Evolutionary conservation across 2,329 filamentous ascomycete species (phyloP).

Genomic region (Cercospora sojina): DNA sequence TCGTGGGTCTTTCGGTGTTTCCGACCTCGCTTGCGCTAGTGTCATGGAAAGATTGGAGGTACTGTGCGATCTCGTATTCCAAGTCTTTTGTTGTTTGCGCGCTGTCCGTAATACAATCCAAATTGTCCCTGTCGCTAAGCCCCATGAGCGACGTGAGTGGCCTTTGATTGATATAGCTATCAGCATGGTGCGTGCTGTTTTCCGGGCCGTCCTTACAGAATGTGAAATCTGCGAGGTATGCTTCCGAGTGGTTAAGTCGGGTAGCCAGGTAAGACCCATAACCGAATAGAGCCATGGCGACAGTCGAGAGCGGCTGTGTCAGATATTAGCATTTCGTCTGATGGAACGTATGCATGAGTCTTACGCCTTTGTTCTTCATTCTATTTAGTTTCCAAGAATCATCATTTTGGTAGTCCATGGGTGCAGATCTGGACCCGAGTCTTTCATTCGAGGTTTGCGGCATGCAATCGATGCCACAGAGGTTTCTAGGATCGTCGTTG

Average conservation of each 20-base stretch:
- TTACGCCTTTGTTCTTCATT: not conserved
- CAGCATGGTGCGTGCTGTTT: not conserved
- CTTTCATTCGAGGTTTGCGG: not conserved
- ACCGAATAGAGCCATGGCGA: not conserved
- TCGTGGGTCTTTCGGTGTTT: not conserved
- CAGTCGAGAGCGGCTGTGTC: not conserved
- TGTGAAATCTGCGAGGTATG: not conserved
- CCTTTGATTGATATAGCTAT: not conserved
- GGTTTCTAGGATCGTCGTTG: not conserved
- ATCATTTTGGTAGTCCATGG: not conserved
- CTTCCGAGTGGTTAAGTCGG: not conserved
- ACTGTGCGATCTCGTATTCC: not conserved
- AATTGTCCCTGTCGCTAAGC: too few species aligned
- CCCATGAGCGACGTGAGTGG: not conserved
- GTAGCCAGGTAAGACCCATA: not conserved
- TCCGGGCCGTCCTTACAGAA: not conserved
- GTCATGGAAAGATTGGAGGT: not conserved
- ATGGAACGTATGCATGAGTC: too few species aligned
- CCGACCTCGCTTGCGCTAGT: not conserved
- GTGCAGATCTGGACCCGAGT: not conserved
- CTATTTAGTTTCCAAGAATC: not conserved
- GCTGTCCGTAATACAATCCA: not conserved
- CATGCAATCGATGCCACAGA: not conserved
- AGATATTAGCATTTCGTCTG: too few species aligned
- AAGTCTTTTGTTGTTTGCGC: not conserved